phyloP scores from a whole-genome alignment of 148 eudicot species.

The Beta vulgaris region DNA sequence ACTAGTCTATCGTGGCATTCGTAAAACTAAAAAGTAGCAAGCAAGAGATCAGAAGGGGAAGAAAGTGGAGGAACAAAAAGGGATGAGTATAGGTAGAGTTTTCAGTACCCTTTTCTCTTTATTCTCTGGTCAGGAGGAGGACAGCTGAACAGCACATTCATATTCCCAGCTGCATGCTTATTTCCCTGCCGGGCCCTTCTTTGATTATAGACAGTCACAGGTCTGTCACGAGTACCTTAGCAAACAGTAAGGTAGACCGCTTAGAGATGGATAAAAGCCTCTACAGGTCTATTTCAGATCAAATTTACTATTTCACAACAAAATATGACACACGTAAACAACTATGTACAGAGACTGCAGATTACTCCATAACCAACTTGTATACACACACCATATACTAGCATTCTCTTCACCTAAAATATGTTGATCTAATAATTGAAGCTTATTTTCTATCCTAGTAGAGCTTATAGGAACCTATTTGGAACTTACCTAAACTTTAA shows the following conservation, averaged over 20 bases:
- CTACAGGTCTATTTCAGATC: background rate
- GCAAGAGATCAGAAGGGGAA: background rate
- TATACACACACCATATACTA: background rate
- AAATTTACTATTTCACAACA: background rate
- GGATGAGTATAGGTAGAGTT: background rate
- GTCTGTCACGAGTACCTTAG: conserved; percentile 21
- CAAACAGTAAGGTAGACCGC: conserved; percentile 14
- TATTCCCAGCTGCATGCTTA: conserved; percentile 20
- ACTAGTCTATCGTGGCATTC: background rate
- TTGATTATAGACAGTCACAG: conserved; percentile 19
- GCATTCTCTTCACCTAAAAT: no score
- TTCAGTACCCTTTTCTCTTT: conserved; percentile 26
- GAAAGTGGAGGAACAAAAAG: background rate
- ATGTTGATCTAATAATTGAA: no score
- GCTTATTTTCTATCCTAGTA: no score
- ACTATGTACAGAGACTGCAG: background rate
- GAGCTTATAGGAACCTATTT: no score
- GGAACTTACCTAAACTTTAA: no score
- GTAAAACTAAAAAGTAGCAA: background rate
- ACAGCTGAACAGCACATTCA: conserved; percentile 15
- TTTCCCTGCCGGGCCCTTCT: conserved; percentile 17
- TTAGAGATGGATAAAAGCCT: background rate
- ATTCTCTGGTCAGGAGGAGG: conserved; percentile 20
- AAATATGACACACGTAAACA: background rate
- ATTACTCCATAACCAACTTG: background rate